Base-by-base conservation (phyloP, 768 basidiomycete species). In the Rickenella mellea region DNA sequence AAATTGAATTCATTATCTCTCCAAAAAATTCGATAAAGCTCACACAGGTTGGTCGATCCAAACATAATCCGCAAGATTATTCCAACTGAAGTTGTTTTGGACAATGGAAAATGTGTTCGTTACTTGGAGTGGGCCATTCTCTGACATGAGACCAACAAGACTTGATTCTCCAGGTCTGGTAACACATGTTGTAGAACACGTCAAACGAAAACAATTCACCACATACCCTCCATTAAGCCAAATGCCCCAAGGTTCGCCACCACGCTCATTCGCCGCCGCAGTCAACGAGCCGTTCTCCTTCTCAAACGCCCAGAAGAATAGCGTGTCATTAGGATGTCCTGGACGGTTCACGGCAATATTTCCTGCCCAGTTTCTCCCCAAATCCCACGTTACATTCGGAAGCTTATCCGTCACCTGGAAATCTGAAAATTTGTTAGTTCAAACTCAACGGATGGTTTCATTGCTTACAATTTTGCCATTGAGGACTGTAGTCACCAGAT, bases 31-130 rank as follows among this genome's bases (percentile, higher is more conserved):
- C 39, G 40, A 9, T 6, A 26, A 12, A 22, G 55, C 67, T 4
- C 52, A 67, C 54, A 82, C 81, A 33, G 82, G 83, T 42, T 84
- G 78, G 52, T 86, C 84, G 38, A 86, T 63, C 80, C 79, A 84
- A 27, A 85, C 68, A 47, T 72, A 76, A 56, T 86, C 83, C 1
- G 77, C 72, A 19, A 82, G 53, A 19, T 60, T 69, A 45, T 70
- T 63, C 76, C 80, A 83, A 49, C 73, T 69, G 54, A 74, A 68
- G 4, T 67, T 53, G 49, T 84, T 84, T 9, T 66, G 51, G n/a
- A 60, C 62, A 2, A 73, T 55, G 7, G 64, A 68, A 43, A 74
- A 75, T 50, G 83, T 62, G 43, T 58, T 57, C 9, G 67, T 63
- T 37, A 86, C 65, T 2, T 67, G 69, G 35, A 84, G 74, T 2